A percentile compares a stretch with the other conserved stretches of the same genome.
phyloP scores from a whole-genome alignment of 2,329 filamentous ascomycete genomes.

The Trichoderma hamatum region DNA sequence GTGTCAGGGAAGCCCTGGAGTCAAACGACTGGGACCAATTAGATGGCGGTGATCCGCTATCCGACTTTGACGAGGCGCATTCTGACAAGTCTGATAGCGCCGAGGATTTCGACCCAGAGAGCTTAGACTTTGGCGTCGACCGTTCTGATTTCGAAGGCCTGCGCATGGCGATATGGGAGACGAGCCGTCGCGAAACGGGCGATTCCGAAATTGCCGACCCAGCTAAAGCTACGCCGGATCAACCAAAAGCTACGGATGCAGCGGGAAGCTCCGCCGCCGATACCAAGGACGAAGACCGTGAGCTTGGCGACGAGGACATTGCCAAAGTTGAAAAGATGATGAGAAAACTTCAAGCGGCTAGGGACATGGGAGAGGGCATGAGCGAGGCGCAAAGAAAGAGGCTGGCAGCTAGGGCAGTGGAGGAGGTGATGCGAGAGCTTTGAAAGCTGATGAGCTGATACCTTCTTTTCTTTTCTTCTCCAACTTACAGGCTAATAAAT shows the following conservation, averaged over 20 bases:
- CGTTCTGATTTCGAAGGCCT: constrained; percentile 56
- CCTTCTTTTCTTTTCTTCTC: neutral
- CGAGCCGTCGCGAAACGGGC: constrained; percentile 30
- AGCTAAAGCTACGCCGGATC: constrained; percentile 25
- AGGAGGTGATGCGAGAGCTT: constrained; percentile 65
- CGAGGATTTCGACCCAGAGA: constrained; percentile 49
- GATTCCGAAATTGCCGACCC: constrained; percentile 33
- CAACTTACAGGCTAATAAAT: neutral
- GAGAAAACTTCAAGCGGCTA: constrained; percentile 63
- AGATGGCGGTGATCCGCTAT: constrained; percentile 32
- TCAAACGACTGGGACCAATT: constrained; percentile 64
- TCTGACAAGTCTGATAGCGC: constrained; percentile 35
- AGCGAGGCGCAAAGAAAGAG: constrained; percentile 62
- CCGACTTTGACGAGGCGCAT: constrained; percentile 39
- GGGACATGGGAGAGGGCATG: constrained; percentile 62
- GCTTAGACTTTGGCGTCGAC: constrained; percentile 57
- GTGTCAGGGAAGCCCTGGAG: constrained; percentile 64
- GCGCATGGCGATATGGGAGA: constrained; percentile 55
- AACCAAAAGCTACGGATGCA: constrained; percentile 26
- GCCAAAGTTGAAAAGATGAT: constrained; percentile 66
- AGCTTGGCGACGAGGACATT: constrained; percentile 54
- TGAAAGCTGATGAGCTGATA: constrained; percentile 33
- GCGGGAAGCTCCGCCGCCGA: neutral
- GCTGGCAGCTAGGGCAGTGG: constrained; percentile 63
- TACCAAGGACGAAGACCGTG: constrained; percentile 31